Percentiles rank a stretch among this genome's conserved stretches.
Evolutionary conservation across 192 early-diverging fungal species (phyloP).

Genomic region (Podila minutissima): DNA sequence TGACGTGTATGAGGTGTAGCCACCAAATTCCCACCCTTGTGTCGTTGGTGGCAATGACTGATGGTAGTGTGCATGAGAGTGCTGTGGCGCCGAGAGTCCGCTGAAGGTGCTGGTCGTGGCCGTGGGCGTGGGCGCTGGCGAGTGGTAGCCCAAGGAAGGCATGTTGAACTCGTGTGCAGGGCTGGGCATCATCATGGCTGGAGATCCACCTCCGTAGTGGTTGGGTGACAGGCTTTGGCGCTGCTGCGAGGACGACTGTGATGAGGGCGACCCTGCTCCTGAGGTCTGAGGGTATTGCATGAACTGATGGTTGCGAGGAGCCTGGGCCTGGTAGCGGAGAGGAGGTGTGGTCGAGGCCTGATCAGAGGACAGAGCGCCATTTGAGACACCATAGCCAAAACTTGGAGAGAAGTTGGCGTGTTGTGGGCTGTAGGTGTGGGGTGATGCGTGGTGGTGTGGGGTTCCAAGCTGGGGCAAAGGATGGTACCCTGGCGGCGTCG

Average conservation of each 20-base stretch:
- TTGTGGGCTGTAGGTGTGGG: conserved; percentile 36
- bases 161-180: conserved; percentile 45
- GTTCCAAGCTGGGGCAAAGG: conserved; percentile 21
- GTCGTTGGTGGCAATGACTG: conserved; percentile 31
- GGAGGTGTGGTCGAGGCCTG: conserved; percentile 46
- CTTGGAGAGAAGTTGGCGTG: conserved; percentile 26
- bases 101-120: conserved; percentile 33
- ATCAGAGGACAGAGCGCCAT: conserved; percentile 10
- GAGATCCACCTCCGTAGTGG: conserved; percentile 34
- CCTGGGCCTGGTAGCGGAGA: conserved; percentile 30
- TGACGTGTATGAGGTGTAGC: conserved; percentile 31
- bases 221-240: conserved; percentile 43
- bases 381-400: conserved; percentile 43
- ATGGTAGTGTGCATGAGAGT: conserved; percentile 34
- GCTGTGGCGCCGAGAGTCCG: conserved; percentile 30
- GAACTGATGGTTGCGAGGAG: conserved; percentile 20
- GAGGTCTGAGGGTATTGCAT: conserved; percentile 36
- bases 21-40: conserved; percentile 38
- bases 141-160: conserved; percentile 48
- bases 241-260: conserved; percentile 25
- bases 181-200: conserved; percentile 52
- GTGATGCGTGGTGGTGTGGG: conserved; percentile 26
- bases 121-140: conserved; percentile 41
- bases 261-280: conserved; percentile 36
- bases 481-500: conserved; percentile 39